A percentile compares a stretch with the other conserved stretches of the same genome.
Conservation (phyloP, 2,329 filamentous ascomycete species). For the Alternaria sp. region DNA sequence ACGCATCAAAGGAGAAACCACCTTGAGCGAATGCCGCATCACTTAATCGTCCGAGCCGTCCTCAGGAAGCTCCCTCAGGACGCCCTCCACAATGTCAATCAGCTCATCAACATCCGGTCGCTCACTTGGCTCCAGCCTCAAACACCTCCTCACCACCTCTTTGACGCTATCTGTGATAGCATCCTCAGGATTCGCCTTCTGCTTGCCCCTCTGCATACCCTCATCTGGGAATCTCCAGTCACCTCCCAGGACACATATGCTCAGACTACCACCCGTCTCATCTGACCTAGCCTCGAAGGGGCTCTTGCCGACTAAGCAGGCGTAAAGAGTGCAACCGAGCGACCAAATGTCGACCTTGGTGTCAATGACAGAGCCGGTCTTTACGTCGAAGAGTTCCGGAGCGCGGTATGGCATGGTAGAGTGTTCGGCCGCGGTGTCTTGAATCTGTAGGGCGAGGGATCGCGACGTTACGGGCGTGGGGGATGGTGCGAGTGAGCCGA, state of each 20-base stretch:
- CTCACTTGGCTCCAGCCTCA: conserved; percentile 85
- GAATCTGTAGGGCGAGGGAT: conserved; percentile 86
- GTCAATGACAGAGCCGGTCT: conserved; percentile 88
- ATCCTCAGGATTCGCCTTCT: conserved; percentile 54
- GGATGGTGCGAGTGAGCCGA: conserved; percentile 86
- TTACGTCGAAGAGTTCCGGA: conserved; percentile 96
- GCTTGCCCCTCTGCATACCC: conserved; percentile 64
- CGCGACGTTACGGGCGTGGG: conserved; percentile 89
- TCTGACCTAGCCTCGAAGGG: conserved; percentile 96
- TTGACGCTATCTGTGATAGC: conserved; percentile 81
- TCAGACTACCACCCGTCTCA: conserved; percentile 92
- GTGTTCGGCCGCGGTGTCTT: conserved; percentile 94
- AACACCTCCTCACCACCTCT: conserved; percentile 84
- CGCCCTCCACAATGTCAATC: conserved; percentile 77
- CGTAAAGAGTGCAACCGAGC: conserved; percentile 95
- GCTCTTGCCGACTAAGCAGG: conserved; percentile 93
- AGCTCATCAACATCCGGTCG: conserved; percentile 86
- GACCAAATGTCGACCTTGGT: conserved; percentile 99
- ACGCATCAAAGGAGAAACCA: neutral
- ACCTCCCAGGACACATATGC: conserved; percentile 88
- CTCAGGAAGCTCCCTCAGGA: conserved; percentile 71
- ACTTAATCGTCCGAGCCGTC: conserved; percentile 53
- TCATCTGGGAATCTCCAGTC: conserved; percentile 98
- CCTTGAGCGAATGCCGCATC: neutral
- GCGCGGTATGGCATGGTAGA: conserved; percentile 98